Evolutionary conservation across 148 eudicot genomes (phyloP), one percentile per base, ranked within the genome.

Genomic region (Oxyria digyna): DNA sequence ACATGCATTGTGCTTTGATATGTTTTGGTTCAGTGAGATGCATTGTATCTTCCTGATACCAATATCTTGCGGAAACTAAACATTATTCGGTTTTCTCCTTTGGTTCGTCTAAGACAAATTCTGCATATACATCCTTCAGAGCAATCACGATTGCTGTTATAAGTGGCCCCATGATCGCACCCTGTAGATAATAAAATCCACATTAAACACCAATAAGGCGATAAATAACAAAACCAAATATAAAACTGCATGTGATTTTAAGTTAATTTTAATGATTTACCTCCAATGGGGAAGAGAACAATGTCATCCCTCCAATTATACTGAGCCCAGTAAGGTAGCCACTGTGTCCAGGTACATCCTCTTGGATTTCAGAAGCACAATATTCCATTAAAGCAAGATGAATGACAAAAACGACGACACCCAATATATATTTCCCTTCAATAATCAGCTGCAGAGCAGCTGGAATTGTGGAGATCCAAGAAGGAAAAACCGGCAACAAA

Each of bases 151-250:
- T 89, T 0, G 97, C 89, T 2, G 96, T 89, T 71, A 92, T 87
- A 74, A 89, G 67, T 20, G 97, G 97, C 31, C 97, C 97, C 97
- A 92, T 87, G 77, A 92, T 89, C 23, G 97, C 97, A 77, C 97
- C 89, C 89, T 85, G 84, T 59, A 73, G 8, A 59, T 29, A 7
- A 27, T 0, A 0, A 59, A 13, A 52, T 52, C 12, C 59, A 52
- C 11, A 2, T 5, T n/a, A n/a, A n/a, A n/a, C 2, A 33, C 5
- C 37, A 33, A 33, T 17, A 23, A 52, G 3, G 4, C 15, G 3
- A 52, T 6, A 24, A 20, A 6, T 49, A 4, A 20, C 62, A 23
- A 21, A 23, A 12, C 26, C 14, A 23, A 23, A 50, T 4, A 10
- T 14, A 24, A 1, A 24, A 52, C 3, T 8, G 10, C 8, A 52